A percentile compares a stretch with the other conserved stretches of the same genome.
Evolutionary conservation across 106 monocot genomes (phyloP).

Genomic region (Acanthochlamys bracteata): DNA sequence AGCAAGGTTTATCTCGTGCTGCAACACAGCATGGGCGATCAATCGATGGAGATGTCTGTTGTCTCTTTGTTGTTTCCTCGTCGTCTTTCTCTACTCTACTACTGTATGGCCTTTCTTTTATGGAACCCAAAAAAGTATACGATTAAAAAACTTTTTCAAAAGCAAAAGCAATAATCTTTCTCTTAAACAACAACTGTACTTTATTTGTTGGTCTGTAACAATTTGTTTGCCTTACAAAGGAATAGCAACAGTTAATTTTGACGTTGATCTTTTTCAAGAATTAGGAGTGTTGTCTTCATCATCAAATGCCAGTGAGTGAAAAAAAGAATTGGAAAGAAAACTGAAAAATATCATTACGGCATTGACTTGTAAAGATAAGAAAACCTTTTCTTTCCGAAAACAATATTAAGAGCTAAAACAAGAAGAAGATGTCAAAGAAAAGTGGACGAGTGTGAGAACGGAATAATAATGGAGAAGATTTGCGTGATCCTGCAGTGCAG

Average conservation of each 20-base stretch:
- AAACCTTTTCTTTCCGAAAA: background rate
- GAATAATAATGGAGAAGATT: slow-evolving; percentile 6
- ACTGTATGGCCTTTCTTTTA: background rate
- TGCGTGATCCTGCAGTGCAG: background rate
- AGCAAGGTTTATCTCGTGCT: background rate
- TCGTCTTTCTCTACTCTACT: background rate
- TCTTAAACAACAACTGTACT: background rate
- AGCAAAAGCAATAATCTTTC: too few relatives aligned
- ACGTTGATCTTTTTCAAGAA: too few relatives aligned
- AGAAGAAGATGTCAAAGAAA: background rate
- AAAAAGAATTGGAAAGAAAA: background rate
- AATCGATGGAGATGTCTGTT: too few relatives aligned
- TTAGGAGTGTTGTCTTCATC: too few relatives aligned
- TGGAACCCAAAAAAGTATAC: background rate
- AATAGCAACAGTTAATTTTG: too few relatives aligned
- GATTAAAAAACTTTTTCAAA: background rate
- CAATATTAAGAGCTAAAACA: background rate
- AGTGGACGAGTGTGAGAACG: background rate
- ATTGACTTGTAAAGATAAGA: background rate
- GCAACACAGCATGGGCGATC: background rate
- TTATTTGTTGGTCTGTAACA: too few relatives aligned
- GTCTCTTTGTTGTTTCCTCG: too few relatives aligned
- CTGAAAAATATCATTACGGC: background rate
- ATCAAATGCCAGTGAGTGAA: background rate
- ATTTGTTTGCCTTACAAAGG: too few relatives aligned